phyloP scores from a whole-genome alignment of 495 filamentous ascomycete species.

The Neurospora tetraspora region DNA sequence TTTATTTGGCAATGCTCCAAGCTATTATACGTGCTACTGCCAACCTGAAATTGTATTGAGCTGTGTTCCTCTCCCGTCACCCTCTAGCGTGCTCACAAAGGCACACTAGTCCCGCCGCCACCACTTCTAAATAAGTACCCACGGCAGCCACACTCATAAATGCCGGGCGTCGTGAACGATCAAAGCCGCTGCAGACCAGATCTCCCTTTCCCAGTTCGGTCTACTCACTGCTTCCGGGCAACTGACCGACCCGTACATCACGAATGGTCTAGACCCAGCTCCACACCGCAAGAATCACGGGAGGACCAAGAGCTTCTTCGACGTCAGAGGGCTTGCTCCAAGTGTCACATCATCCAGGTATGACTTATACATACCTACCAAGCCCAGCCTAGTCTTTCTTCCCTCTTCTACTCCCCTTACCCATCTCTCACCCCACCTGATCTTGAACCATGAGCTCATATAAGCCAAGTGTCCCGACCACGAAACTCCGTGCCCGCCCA shows the following conservation, averaged over 20 bases:
- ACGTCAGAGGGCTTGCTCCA: slow-evolving; percentile 61
- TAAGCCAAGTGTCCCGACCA: neutral
- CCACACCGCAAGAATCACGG: neutral
- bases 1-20: neutral
- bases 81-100: neutral
- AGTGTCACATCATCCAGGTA: slow-evolving; percentile 47
- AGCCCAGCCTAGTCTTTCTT: neutral
- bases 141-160: neutral
- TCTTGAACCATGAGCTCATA: neutral
- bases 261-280: neutral
- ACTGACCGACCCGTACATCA: neutral
- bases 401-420: neutral
- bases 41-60: neutral
- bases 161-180: neutral
- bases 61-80: neutral
- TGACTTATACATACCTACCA: neutral
- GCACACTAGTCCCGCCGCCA: neutral
- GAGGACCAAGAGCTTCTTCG: slow-evolving; percentile 53
- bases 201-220: slow-evolving; percentile 9
- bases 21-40: neutral
- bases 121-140: neutral
- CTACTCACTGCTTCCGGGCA: slow-evolving; percentile 13
- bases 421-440: neutral
- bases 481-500: neutral
- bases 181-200: neutral